Conservation (phyloP, 106 monocot species). For the Triglochin maritima region DNA sequence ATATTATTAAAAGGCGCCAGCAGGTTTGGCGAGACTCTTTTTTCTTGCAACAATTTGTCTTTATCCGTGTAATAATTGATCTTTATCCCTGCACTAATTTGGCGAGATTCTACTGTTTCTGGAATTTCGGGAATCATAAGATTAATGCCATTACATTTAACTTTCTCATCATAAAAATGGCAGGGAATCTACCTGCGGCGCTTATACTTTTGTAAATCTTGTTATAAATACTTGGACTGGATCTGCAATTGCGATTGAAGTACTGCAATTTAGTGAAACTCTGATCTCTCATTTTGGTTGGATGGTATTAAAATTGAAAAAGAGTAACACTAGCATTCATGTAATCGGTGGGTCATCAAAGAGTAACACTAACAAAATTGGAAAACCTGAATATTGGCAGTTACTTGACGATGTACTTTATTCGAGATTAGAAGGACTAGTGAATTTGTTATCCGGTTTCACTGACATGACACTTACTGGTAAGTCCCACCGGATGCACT, state of each 20-base stretch:
- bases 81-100: no score
- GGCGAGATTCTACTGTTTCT: no score
- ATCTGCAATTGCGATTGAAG: conserved; percentile 30
- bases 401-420: conserved; percentile 54
- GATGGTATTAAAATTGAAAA: conserved; percentile 51
- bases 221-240: conserved; percentile 48
- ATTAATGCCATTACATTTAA: no score
- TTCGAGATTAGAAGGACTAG: conserved; percentile 57
- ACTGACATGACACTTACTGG: conserved; percentile 81
- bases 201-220: no score
- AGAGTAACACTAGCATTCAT: conserved; percentile 8
- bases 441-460: conserved; percentile 52
- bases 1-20: no score
- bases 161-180: no score
- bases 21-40: no score
- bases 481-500: conserved; percentile 17
- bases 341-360: conserved; percentile 6
- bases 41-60: no score
- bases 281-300: conserved; percentile 54
- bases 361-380: conserved; percentile 13
- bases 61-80: no score
- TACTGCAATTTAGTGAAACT: conserved; percentile 49
- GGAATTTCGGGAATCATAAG: no score
- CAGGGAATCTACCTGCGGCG: no score
- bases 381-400: conserved; percentile 16